Conservation (phyloP, 805 yeast genomes). For the Monosporozyma unispora region DNA sequence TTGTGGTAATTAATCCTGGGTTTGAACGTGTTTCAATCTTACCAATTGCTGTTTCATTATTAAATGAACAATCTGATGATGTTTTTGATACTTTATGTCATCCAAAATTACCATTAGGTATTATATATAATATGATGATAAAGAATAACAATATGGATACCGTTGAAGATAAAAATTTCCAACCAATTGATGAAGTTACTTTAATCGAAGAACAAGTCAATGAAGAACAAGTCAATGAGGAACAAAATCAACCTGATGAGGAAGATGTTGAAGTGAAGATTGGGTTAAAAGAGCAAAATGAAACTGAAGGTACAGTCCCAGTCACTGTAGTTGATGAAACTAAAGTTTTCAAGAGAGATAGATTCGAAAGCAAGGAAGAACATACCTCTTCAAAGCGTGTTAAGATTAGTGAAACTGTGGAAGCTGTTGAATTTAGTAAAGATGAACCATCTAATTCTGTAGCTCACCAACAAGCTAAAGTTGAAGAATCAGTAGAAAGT, state of each 20-base stretch:
- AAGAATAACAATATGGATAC: conserved; percentile 8
- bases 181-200: not conserved
- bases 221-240: conserved; percentile 4
- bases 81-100: conserved; percentile 53
- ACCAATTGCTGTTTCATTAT: conserved; percentile 55
- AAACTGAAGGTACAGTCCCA: not conserved
- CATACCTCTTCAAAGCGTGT: conserved; percentile 1
- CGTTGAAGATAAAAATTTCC: conserved; percentile 1
- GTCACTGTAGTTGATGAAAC: conserved; percentile 1
- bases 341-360: conserved; percentile 1
- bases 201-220: conserved; percentile 2
- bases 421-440: conserved; percentile 1
- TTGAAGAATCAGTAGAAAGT: conserved; percentile 14
- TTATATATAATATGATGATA: conserved; percentile 18
- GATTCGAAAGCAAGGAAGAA: not conserved
- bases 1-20: conserved; percentile 63
- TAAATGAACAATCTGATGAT: conserved; percentile 39
- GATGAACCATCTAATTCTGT: conserved; percentile 2
- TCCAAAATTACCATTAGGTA: conserved; percentile 61
- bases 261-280: not conserved
- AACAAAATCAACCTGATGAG: not conserved
- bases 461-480: conserved; percentile 5
- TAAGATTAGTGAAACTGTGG: conserved; percentile 6
- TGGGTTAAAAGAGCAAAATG: not conserved
- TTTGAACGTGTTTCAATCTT: conserved; percentile 51